Evolutionary conservation across 2,329 filamentous ascomycete species (phyloP), one percentile per base, ranked within the genome.

Genomic region (Aspergillus piperis): DNA sequence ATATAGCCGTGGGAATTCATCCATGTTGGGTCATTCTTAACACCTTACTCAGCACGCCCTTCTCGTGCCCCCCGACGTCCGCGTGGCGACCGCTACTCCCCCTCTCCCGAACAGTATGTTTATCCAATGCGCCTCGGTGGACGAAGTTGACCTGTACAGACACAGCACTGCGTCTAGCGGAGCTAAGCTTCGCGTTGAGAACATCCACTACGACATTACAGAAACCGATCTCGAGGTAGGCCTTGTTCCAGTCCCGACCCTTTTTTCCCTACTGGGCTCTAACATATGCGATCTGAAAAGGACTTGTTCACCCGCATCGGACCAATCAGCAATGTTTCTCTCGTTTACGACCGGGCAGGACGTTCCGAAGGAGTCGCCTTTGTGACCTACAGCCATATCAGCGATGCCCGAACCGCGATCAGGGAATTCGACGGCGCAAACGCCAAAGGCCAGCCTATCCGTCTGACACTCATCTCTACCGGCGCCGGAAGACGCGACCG

Each of bases 121-220:
- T 23, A 39, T 13, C 10, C 27, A 10, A 11, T 13, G 21, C 21
- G 19, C n/a, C 23, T 11, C n/a, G 11, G 32, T n/a, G 47, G n/a
- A 23, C 36, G 30, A 36, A 17, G 13, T 30, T 36, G 6, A 13
- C 21, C n/a, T 19, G 27, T 15, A 8, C 61, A 57, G 59, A 70
- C 64, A 55, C 51, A 68, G 65, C 38, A 86, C 86, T 70, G 82
- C 84, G 38, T 72, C 79, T 30, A 78, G 79, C 59, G 87, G 88
- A 67, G 82, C 88, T 49, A 94, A 91, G 77, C 77, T 97, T 66
- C 88, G 89, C 66, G 89, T 96, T 62, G 91, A 96, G 63, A 96
- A 96, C 73, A 81, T 97, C 60, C 93, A 97, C 76, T 97, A 96
- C 76, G 93, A 97, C 62, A 83, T 97, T 64, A 93, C 90, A 11